Base-by-base conservation (phyloP, 371 early-diverging fungal species). In the Basidiobolus meristosporus region DNA sequence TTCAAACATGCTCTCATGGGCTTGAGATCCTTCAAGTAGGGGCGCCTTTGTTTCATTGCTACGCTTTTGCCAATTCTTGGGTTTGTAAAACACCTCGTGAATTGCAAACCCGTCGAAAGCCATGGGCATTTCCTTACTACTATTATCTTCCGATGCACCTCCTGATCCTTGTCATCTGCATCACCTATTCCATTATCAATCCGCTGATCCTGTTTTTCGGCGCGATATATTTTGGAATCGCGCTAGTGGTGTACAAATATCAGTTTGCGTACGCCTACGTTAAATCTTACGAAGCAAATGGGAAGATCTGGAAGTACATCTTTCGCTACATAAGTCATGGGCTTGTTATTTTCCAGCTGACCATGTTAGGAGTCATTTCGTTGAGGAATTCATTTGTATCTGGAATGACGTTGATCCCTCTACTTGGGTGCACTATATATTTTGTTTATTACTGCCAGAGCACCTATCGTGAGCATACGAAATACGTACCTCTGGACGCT, bases 181-280 rank as follows among this genome's bases (percentile, higher is more conserved):
- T 89, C 26, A 73, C 81, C 0, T 93, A 93, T 56, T 76, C 86
- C 16, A 73, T 74, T 16, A 80, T 90, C 26, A 75, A 83, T 39
- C 95, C 95, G 0, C 47, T 91, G 11, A 79, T 90, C 22, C 57
- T 90, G 15, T 55, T 79, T 3, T 79, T 88, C 47, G 79, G 80
- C 1, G 47, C 74, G 2, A 44, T 82, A 2, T 91, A 83, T 51
- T 93, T 73, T 56, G 53, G 59, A 0, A 51, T 82, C 19, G 84
- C 79, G 0, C 63, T 76, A 22, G 53, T 77, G 6, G 70, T 82
- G 1, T 82, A 73, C 60, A 84, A 88, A 39, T 77, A 86, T 47
- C 72, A 78, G 43, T 65, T 77, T 37, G 63, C 77, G 30, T 88
- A 82, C 49, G 78, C 83, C 12, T 85, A 89, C 46, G 65, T 87